Percentiles rank a stretch among this genome's conserved stretches.
Conservation (phyloP, 768 basidiomycete species). For the Tricholoma sp. region DNA sequence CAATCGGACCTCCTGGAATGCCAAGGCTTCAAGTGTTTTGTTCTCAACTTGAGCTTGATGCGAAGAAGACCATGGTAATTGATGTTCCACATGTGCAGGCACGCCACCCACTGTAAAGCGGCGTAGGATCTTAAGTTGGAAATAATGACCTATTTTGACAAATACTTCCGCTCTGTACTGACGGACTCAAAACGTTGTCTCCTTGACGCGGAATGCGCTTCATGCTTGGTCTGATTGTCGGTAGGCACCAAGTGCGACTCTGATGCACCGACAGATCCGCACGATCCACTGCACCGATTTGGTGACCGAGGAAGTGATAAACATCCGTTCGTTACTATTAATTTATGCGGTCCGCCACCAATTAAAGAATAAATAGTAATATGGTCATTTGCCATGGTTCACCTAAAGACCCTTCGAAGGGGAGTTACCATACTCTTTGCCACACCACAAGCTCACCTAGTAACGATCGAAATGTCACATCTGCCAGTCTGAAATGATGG, state of each 20-base stretch:
- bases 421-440: too few species aligned
- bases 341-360: too few species aligned
- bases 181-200: too few species aligned
- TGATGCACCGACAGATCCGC: neutral
- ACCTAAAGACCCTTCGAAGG: neutral
- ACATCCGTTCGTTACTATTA: neutral
- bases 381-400: too few species aligned
- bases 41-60: too few species aligned
- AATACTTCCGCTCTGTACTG: too few species aligned
- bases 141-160: too few species aligned
- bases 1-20: too few species aligned
- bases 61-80: neutral
- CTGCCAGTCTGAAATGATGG: neutral
- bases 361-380: neutral
- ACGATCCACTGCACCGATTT: neutral
- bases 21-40: neutral
- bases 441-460: neutral
- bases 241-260: neutral
- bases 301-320: neutral
- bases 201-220: neutral
- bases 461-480: constrained; percentile 1
- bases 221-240: neutral
- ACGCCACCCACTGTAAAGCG: neutral
- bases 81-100: neutral
- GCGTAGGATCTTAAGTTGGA: too few species aligned